These are phyloP conservation scores for Penicillium paneum DNA, from an alignment of 2,329 filamentous ascomycete genomes.

Conservation along the genomic window DNA sequence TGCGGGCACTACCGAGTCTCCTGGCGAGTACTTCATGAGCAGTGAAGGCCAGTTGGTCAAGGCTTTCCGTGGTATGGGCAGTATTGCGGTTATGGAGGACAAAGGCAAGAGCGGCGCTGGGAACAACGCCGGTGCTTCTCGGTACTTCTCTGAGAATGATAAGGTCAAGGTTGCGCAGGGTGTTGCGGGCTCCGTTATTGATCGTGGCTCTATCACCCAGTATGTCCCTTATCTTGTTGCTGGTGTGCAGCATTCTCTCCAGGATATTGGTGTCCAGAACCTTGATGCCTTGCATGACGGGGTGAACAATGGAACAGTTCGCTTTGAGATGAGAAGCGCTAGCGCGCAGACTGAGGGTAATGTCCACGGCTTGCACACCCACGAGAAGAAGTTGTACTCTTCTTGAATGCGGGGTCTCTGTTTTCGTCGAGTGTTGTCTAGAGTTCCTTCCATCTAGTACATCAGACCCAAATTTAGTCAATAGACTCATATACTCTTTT, in stretches of 20 bases:
- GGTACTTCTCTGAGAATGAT: conserved; percentile 98
- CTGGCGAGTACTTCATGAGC: conserved; percentile 93
- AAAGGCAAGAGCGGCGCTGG: conserved; percentile 80
- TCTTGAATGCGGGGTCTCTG: neutral
- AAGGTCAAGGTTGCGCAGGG: conserved; percentile 93
- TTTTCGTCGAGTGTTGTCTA: neutral
- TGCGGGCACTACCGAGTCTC: conserved; percentile 94
- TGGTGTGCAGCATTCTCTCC: conserved; percentile 93
- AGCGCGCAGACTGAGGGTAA: conserved; percentile 95
- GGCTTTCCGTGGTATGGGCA: conserved; percentile 98
- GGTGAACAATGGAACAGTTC: conserved; percentile 70
- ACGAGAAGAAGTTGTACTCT: conserved; percentile 99
- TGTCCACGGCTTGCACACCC: conserved; percentile 93
- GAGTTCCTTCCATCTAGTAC: neutral
- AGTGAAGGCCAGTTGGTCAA: conserved; percentile 97
- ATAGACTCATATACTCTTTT: neutral
- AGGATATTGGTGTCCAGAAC: conserved; percentile 87
- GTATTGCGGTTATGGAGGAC: conserved; percentile 99
- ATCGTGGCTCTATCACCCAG: conserved; percentile 75
- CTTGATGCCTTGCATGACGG: conserved; percentile 71
- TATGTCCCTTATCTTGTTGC: conserved; percentile 95
- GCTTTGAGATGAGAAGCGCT: conserved; percentile 91
- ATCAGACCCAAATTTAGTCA: neutral
- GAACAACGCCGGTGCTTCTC: conserved; percentile 90
- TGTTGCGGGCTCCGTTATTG: conserved; percentile 69